Base-by-base conservation (phyloP, 768 basidiomycete genomes). In the Lanmaoa rubissima region DNA sequence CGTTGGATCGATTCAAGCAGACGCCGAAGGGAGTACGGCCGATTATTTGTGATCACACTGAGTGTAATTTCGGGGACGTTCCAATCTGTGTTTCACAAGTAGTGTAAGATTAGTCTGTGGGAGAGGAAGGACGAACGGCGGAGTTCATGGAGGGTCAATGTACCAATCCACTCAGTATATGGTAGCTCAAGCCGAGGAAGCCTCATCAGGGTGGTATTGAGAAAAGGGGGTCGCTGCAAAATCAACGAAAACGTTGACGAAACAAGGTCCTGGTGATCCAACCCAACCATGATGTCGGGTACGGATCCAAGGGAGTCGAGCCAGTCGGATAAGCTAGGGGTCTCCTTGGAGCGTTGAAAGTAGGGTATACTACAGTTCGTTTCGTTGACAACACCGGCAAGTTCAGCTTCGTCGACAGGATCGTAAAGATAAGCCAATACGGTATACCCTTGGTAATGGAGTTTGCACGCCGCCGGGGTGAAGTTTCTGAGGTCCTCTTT, bases 11-110 rank as follows among this genome's bases (percentile, higher is more conserved):
- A 94, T 16, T 66, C 57, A 11, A 94, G 67, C 0, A 94, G 77
- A 12, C 92, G 85, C 14, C 63, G 65, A 2, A 94, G 80, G 2
- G 93, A 94, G 24, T 72, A 67, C 10, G 91, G 86, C 34, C 92
- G 81, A 64, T 88, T 78, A 62, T 91, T 85, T 0, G 92, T 94
- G 53, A 93, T 88, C 39, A 94, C 78, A 51, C 79, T 83, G 42
- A 94, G 72, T 26, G 88, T 87, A 34, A 94, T 73, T 34, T 72
- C 77, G 11, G 90, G 90, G 2, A 71, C 66, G 60, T 91, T 79
- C 90, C 91, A 94, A 65, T 85, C 92, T 94, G 58, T 26, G 19
- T 47, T 53, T 65, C 51, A 52, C 5, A 39, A 49, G 53, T 42
- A 45, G 55, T 50, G 40, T 32, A 28, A 54, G 42, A 24, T 42